Evolutionary conservation across 257 asterid genomes (phyloP), one percentile per base, ranked within the genome.

Genomic region (Solanum clarkiae): DNA sequence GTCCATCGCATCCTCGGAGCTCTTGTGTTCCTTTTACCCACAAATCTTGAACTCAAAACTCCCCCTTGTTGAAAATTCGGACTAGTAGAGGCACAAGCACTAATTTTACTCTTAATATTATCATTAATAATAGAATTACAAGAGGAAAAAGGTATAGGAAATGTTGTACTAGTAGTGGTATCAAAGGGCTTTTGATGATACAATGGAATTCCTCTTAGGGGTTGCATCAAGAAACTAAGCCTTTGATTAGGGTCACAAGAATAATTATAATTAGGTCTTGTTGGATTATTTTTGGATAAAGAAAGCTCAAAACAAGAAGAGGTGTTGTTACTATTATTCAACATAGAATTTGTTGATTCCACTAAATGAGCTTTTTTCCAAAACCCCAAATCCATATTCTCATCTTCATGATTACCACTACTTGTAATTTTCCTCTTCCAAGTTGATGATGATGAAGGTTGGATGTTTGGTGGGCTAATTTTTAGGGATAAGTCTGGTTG

Each of bases 401-500:
- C 90, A 20, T 81, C 55, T 49, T 22, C 65, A 29, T 16, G 0
- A 53, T 0, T 8, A 54, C 44, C 14, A 45, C 77, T 22, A 56
- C 86, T 51, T 88, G 88, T 29, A 29, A 29, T 36, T 94, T 86
- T 84, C 92, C 90, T 80, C 90, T 92, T 87, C 62, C 59, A 74
- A 47, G 81, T 13, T 65, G 72, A 26, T 45, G 81, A 22, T 11
- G 81, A 22, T 11, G 81, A n/a, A 5, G 86, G 90, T 82, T 93
- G 36, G 95, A 22, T 22, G 59, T 74, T 74, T 74, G 81, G 96
- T 17, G 97, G 96, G 90, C 98, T 93, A 86, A 95, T 95, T 86
- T 92, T 91, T 24, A 95, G 82, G 70, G 97, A 94, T 6, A 94
- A 88, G 93, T 95, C 98, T 32, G 98, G 97, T 81, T 94, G 98